Evolutionary conservation across 83 land plant species (phyloP).

Genomic region (Picea abies): DNA sequence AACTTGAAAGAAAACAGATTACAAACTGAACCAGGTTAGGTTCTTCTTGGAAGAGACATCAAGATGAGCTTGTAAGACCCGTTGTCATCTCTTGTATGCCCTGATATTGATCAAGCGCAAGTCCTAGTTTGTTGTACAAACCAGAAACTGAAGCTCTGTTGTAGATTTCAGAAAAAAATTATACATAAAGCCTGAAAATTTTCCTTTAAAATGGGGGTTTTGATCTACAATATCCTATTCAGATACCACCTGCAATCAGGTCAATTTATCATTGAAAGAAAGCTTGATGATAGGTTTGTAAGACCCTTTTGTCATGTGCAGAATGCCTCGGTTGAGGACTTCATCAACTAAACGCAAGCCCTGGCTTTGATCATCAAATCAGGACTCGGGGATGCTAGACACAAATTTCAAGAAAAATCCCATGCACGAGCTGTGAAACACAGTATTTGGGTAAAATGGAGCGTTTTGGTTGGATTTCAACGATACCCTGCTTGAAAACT

Average conservation of each 20-base stretch:
- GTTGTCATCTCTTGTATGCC: neutral
- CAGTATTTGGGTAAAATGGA: no score
- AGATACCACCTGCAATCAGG: neutral
- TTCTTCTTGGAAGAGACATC: neutral
- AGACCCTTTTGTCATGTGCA: neutral
- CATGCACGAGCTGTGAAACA: neutral
- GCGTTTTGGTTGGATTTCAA: no score
- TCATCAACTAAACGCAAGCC: neutral
- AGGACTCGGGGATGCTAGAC: no score
- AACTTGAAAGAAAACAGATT: neutral
- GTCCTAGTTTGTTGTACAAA: no score
- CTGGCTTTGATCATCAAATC: neutral
- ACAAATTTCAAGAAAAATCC: neutral
- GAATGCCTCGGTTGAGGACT: neutral
- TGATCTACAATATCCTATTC: no score
- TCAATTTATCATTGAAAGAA: neutral
- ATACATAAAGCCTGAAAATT: no score
- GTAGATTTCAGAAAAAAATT: no score
- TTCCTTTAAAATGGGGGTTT: no score
- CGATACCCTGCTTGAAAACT: no score
- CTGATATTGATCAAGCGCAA: no score
- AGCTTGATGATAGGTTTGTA: neutral
- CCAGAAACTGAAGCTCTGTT: no score
- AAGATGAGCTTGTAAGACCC: neutral
- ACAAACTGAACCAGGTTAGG: neutral